Evolutionary conservation across 1,284 basidiomycete species (phyloP), one percentile per base, ranked within the genome.

Genomic region (Irpex rosettiformis): DNA sequence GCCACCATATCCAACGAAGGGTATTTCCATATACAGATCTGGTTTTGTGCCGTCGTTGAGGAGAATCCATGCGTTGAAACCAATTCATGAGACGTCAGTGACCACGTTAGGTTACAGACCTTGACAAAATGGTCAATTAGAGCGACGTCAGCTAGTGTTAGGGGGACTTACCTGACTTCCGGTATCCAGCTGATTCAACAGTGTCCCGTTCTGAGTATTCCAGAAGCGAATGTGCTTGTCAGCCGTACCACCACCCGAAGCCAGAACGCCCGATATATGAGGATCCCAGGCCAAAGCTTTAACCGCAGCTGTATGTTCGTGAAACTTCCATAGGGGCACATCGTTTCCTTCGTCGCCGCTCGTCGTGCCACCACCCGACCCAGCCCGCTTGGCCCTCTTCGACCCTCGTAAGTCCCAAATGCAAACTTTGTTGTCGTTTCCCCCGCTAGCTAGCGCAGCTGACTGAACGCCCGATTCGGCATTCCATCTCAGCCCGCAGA

Each of bases 251-350:
- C 97, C 96, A n/a, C 97, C 97, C 2, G 92, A 94, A 0, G 96
- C 97, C 22, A 99, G 76, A 1, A 98, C 82, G 1, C 95, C 95
- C 18, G 90, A 80, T 59, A 97, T 84, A 72, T 99, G 97, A 3
- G 96, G 96, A 70, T 93, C 95, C 96, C 97, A 99, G 1, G 95
- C 94, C 18, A 99, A 88, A 2, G 97, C 96, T 71, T 99, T 99
- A 62, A 99, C 95, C 0, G 96, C 96, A 0, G 97, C 96, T 2
- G 90, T 92, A 70, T 99, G 97, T 64, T 98, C 93, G 58, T 94
- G 93, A 72, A 98, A 99, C 68, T 94, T 92, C 85, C 91, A 95
- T 13, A 98, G 75, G 1, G 96, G 96, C 25, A 82, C 74, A 33
- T 82, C 78, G 3, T 80, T 80, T 0, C 72, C 67, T 24, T 81